phyloP scores from a whole-genome alignment of 345 rosid species.

The Populus nigra region DNA sequence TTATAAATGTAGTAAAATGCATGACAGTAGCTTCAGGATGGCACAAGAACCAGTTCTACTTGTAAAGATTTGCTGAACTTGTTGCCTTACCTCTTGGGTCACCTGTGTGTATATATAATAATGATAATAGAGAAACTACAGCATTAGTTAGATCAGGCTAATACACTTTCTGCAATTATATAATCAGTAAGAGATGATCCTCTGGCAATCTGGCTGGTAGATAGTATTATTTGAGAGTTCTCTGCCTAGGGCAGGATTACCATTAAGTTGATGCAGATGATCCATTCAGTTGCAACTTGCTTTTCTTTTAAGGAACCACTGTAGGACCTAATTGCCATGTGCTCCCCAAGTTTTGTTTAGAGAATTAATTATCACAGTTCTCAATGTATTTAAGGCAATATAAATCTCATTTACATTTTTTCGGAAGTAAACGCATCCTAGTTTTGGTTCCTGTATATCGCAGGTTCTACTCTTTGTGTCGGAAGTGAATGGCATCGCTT shows the following conservation, averaged over 20 bases:
- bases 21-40: neutral
- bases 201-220: neutral
- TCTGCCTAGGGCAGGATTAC: neutral
- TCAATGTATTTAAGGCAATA: too few species aligned
- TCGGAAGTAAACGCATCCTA: neutral
- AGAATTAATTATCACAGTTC: too few species aligned
- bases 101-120: too few species aligned
- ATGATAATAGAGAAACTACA: too few species aligned
- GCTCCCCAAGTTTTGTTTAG: too few species aligned
- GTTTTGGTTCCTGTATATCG: slow-evolving; percentile 6
- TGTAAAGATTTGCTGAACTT: neutral
- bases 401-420: neutral
- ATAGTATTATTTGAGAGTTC: neutral
- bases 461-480: slow-evolving; percentile 90
- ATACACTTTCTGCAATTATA: neutral
- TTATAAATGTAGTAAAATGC: neutral
- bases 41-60: neutral
- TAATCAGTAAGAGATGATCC: neutral
- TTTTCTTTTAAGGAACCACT: neutral
- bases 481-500: slow-evolving; percentile 99
- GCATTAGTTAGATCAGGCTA: too few species aligned
- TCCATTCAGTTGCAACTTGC: neutral
- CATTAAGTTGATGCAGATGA: neutral
- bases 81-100: neutral
- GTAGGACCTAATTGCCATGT: too few species aligned